A percentile compares a stretch with the other conserved stretches of the same genome.
phyloP scores from a whole-genome alignment of 2,329 filamentous ascomycete species.

The Mycosphaerella sp. region DNA sequence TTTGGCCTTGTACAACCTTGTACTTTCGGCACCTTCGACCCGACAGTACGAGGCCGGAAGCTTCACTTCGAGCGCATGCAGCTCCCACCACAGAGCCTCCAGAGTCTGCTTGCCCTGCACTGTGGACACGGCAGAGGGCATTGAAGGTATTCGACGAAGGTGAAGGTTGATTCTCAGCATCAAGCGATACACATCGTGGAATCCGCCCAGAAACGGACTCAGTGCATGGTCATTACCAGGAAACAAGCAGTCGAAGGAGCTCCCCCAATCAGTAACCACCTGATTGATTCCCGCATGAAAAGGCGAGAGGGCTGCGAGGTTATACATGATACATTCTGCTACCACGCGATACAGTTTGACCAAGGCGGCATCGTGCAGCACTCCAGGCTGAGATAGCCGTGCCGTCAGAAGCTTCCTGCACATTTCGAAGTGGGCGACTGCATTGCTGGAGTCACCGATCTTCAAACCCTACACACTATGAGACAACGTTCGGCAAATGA shows the following conservation, averaged over 20 bases:
- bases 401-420: slow-evolving; percentile 11
- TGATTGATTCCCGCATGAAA: background rate
- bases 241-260: slow-evolving; percentile 10
- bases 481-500: background rate
- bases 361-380: background rate
- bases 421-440: slow-evolving; percentile 17
- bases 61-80: slow-evolving; percentile 4
- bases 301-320: slow-evolving; percentile 9
- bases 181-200: slow-evolving; percentile 15
- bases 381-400: slow-evolving; percentile 6
- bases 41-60: slow-evolving; percentile 4
- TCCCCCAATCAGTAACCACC: slow-evolving; percentile 8
- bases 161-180: slow-evolving; percentile 12
- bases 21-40: background rate
- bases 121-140: background rate
- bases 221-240: slow-evolving; percentile 7
- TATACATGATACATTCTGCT: slow-evolving; percentile 19
- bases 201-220: slow-evolving; percentile 15
- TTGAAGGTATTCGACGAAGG: background rate
- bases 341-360: slow-evolving; percentile 15
- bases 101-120: background rate
- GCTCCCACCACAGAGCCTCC: slow-evolving; percentile 1
- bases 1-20: slow-evolving; percentile 14
- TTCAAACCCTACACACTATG: slow-evolving; percentile 11
- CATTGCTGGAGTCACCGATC: slow-evolving; percentile 15